phyloP scores from a whole-genome alignment of 495 filamentous ascomycete genomes.

The Durotheca rogersii region DNA sequence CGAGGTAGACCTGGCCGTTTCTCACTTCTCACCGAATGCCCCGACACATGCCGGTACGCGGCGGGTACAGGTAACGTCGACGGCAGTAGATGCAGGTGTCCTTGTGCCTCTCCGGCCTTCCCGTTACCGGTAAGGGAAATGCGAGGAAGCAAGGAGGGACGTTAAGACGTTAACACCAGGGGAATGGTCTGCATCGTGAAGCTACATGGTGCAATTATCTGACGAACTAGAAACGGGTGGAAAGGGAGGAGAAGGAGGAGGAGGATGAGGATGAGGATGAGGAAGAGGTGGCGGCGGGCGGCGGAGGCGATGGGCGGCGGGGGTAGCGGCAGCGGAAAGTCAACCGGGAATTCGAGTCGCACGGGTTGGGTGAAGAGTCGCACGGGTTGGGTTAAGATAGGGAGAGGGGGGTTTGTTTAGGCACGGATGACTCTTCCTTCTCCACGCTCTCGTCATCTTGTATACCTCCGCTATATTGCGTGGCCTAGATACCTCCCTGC shows the following conservation, averaged over 20 bases:
- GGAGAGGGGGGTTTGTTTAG: background rate
- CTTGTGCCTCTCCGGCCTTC: too few species aligned
- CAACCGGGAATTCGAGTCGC: background rate
- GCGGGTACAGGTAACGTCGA: background rate
- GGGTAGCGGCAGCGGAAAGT: background rate
- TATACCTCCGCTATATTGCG: background rate
- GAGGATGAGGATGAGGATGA: background rate
- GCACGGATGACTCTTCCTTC: conserved; percentile 21
- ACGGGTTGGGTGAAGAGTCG: conserved; percentile 1
- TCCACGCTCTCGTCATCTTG: conserved; percentile 1
- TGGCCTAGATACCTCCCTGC: background rate
- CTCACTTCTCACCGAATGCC: conserved; percentile 3
- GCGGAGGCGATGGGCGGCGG: background rate
- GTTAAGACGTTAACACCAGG: too few species aligned
- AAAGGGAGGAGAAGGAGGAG: background rate
- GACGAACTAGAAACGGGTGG: conserved; percentile 9
- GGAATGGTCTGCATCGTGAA: too few species aligned
- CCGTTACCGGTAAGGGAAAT: too few species aligned
- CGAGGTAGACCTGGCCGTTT: conserved; percentile 17
- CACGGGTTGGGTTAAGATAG: background rate
- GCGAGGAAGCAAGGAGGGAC: too few species aligned
- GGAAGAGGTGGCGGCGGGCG: conserved; percentile 3
- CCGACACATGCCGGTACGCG: conserved; percentile 1
- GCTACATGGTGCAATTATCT: background rate
- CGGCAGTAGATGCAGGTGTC: background rate